Conservation (phyloP, 148 eudicot genomes). For the Linanthus parryae region DNA sequence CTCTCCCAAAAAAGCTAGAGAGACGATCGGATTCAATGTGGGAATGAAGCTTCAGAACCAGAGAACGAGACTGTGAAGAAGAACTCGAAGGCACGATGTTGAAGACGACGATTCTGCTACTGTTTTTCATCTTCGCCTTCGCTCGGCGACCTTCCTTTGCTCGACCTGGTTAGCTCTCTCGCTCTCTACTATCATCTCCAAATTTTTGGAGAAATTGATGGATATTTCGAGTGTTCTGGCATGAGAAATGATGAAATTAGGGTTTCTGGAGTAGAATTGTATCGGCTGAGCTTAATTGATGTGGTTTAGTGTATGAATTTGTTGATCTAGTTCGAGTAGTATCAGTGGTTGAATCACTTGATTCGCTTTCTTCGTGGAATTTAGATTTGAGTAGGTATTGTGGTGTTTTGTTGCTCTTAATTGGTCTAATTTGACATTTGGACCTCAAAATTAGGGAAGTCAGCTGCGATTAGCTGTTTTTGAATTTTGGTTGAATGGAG, state of each 20-base stretch:
- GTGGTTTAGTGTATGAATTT: neutral
- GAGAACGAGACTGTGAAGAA: neutral
- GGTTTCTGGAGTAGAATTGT: neutral
- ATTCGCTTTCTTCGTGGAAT: no score
- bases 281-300: neutral
- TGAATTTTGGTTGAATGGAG: no score
- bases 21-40: neutral
- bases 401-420: neutral
- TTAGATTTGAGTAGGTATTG: no score
- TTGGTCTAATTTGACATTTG: neutral
- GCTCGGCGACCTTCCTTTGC: constrained; percentile 11
- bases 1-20: neutral
- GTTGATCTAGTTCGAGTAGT: neutral
- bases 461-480: no score
- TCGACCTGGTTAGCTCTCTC: constrained; percentile 14
- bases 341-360: neutral
- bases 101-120: neutral
- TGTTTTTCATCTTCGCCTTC: constrained; percentile 6
- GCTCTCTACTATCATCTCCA: neutral
- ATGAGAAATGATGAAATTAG: constrained; percentile 1
- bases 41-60: neutral
- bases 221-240: neutral
- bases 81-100: constrained; percentile 3
- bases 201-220: neutral
- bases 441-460: no score